Base-by-base conservation (phyloP, 192 early-diverging fungal species). In the Gonapodya prolifera region DNA sequence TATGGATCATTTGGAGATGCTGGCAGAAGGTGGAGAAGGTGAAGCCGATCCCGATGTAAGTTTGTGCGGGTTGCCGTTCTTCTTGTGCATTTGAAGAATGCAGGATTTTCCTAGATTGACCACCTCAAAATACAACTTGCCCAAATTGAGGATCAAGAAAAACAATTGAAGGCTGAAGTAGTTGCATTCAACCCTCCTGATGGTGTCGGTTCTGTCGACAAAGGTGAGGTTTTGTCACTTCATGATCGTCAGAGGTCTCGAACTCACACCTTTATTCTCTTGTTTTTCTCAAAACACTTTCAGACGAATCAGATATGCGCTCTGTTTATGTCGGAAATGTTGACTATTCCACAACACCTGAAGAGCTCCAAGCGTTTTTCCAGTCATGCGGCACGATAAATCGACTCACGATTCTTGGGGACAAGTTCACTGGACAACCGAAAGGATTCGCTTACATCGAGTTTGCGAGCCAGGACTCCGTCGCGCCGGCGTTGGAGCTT, bases 271-370 rank as follows among this genome's bases (percentile, higher is more conserved):
- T 23, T 61, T 61, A 16, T 61, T 61, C 8, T 23, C 45, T 23
- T 23, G 8, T 23, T 23, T 23, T 23, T 23, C 45, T 23, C 8
- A 8, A 29, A 1, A 30, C 45, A 23, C 30, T 35, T 33, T 32
- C 76, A 70, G 91, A 92, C 70, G 91, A 91, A 35, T 90, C 92
- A 29, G 96, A 99, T 69, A 78, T 82, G 18, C 85, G 96, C 80
- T 98, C 96, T 33, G 91, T 97, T 71, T 97, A 97, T 81, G 93
- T 98, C 31, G 95, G 96, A 34, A 97, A 95, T 85, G 96, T 98
- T 32, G 97, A 99, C 83, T 99, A 98, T 85, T 86, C 84, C 45
- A 86, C 94, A 31, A 95, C 95, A 75, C 96, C 97, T 23, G 96
- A 98, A 79, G 94, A 98, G 78, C 86, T 99, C 34, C 95, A 98